These are phyloP conservation scores for Curvularia spicifera DNA, from an alignment of 2,329 filamentous ascomycete genomes.

Conservation along the genomic window DNA sequence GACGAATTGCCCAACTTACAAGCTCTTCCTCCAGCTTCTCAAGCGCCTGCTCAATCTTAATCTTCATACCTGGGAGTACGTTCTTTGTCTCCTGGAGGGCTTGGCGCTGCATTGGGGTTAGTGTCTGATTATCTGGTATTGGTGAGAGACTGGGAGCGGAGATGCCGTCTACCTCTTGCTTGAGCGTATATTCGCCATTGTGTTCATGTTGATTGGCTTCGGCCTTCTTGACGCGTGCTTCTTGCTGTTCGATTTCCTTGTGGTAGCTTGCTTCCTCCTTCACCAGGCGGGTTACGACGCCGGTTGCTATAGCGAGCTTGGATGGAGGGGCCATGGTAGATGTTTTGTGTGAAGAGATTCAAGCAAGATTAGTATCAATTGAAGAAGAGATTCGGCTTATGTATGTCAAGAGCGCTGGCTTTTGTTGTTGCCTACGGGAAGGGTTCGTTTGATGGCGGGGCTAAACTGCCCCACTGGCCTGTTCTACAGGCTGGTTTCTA, in stretches of 20 bases:
- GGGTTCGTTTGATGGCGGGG: conserved; percentile 28
- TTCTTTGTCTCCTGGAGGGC: conserved; percentile 87
- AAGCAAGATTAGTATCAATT: not conserved
- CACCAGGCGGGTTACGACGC: conserved; percentile 79
- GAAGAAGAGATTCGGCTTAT: not conserved
- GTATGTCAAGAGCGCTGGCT: not conserved
- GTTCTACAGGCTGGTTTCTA: conserved; percentile 3
- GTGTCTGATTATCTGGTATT: conserved; percentile 1
- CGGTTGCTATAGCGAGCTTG: conserved; percentile 78
- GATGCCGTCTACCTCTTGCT: conserved; percentile 73
- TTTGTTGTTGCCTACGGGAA: conserved; percentile 22
- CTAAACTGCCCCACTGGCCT: conserved; percentile 16
- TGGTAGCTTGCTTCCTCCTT: conserved; percentile 93
- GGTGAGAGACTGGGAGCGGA: not conserved
- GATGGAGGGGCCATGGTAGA: conserved; percentile 75
- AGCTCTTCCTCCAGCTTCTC: conserved; percentile 77
- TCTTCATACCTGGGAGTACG: conserved; percentile 74
- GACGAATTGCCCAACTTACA: conserved; percentile 57
- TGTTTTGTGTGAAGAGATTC: not conserved
- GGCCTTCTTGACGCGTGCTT: conserved; percentile 72
- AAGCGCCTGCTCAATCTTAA: conserved; percentile 74
- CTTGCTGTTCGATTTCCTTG: conserved; percentile 79
- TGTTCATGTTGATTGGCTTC: conserved; percentile 67
- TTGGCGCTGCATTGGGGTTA: conserved; percentile 63
- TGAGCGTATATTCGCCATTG: conserved; percentile 79